These are phyloP conservation scores for Micromonas commoda DNA, from an alignment of 139 green algal genomes.

Conservation along the genomic window DNA sequence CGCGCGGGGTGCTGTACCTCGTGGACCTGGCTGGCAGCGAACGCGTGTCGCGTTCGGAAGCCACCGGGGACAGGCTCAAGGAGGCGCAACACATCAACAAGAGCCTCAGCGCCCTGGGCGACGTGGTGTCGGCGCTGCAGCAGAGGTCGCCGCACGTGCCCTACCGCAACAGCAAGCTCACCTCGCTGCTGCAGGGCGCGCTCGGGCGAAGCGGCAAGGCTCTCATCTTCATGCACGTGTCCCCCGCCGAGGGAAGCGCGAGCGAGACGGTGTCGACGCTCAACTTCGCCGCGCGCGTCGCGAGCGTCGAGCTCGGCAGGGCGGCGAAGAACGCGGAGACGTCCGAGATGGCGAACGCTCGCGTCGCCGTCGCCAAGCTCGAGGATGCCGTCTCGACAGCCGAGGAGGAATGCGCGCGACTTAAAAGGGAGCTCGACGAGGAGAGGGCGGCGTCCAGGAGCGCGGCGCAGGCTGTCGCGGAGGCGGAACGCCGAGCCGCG, in stretches of 20 bases:
- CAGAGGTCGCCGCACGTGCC: constrained; percentile 26
- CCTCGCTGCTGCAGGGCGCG: constrained; percentile 54
- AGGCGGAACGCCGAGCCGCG: too few relatives aligned
- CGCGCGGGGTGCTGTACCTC: constrained; percentile 72
- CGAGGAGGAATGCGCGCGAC: too few relatives aligned
- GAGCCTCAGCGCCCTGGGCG: constrained; percentile 44
- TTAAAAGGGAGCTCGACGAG: too few relatives aligned
- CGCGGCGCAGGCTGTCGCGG: too few relatives aligned
- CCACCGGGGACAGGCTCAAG: constrained; percentile 75
- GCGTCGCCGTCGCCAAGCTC: too few relatives aligned
- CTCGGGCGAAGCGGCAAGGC: constrained; percentile 49
- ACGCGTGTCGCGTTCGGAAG: constrained; percentile 58
- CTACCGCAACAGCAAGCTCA: constrained; percentile 51
- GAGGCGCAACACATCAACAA: constrained; percentile 62
- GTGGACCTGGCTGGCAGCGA: constrained; percentile 93
- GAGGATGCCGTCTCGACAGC: too few relatives aligned
- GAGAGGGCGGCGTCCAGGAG: too few relatives aligned
- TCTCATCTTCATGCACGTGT: constrained; percentile 36
- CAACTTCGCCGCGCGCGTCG: not conserved
- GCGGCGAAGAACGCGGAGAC: not conserved
- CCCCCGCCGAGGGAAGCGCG: not conserved
- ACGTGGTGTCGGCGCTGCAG: constrained; percentile 34
- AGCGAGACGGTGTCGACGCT: not conserved
- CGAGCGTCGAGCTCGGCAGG: not conserved
- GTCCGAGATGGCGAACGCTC: too few relatives aligned